Evolutionary conservation across 306 rosid genomes (phyloP).

Genomic region (Fragaria vesca): DNA sequence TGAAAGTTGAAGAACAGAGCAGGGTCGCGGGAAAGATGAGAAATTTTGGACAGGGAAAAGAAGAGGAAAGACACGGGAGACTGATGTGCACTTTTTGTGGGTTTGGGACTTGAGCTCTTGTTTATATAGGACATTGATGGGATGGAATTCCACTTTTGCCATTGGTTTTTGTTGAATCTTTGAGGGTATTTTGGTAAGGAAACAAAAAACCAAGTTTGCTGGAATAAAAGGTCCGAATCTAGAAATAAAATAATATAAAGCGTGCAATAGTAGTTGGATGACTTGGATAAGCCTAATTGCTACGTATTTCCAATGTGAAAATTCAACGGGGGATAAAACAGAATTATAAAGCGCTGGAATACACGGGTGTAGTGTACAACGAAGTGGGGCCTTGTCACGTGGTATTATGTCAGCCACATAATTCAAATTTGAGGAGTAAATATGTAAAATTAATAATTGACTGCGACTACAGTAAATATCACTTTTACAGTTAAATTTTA

Average conservation of each 20-base stretch:
- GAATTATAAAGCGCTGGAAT: no score
- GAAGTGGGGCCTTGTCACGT: no score
- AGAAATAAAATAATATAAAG: no score
- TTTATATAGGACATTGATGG: background rate
- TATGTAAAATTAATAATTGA: no score
- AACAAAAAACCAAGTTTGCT: background rate
- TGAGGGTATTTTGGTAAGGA: background rate
- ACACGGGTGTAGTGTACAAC: no score
- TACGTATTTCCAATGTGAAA: background rate
- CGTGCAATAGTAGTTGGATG: no score
- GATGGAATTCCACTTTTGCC: background rate
- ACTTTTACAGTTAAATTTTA: no score
- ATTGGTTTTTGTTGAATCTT: background rate
- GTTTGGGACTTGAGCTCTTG: background rate
- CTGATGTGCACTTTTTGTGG: background rate
- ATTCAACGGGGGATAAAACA: no score
- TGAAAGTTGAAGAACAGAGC: background rate
- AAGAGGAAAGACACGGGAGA: background rate
- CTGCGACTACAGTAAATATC: no score
- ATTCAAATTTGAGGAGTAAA: no score
- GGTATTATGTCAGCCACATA: no score
- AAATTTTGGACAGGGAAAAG: background rate
- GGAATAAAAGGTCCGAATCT: background rate
- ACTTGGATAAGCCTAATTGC: background rate
- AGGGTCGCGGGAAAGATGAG: conserved; percentile 4